Conservation (phyloP, 192 early-diverging fungal genomes). For the Mortierella claussenii region DNA sequence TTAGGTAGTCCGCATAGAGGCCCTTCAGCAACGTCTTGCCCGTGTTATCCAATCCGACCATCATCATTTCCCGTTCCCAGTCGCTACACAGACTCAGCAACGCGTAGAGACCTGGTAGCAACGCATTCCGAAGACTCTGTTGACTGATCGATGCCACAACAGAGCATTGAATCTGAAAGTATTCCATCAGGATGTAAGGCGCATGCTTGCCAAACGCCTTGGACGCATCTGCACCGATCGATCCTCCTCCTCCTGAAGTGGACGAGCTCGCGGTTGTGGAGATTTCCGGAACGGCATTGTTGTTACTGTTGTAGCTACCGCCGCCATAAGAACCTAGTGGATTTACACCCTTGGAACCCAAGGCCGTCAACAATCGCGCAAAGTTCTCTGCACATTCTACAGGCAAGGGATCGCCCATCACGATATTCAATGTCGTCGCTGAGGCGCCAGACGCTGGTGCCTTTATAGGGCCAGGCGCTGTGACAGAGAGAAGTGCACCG, state of each 20-base stretch:
- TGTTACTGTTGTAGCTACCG: not conserved
- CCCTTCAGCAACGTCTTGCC: constrained; percentile 63
- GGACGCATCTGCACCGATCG: constrained; percentile 29
- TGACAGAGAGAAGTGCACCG: constrained; percentile 24
- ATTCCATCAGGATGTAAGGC: constrained; percentile 63
- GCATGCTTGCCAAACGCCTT: constrained; percentile 61
- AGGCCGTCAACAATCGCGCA: constrained; percentile 40
- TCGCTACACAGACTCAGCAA: constrained; percentile 74
- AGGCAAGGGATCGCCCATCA: constrained; percentile 23
- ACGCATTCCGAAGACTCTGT: constrained; percentile 52
- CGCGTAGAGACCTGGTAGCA: constrained; percentile 67
- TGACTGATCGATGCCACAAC: constrained; percentile 56
- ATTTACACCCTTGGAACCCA: constrained; percentile 43
- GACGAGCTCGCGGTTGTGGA: constrained; percentile 2
- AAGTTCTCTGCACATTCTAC: constrained; percentile 48
- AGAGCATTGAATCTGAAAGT: constrained; percentile 66
- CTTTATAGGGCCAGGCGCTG: not conserved
- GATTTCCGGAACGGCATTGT: not conserved
- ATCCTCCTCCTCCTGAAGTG: constrained; percentile 7
- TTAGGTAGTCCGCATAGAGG: constrained; percentile 61
- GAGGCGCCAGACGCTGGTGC: not conserved
- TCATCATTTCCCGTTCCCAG: constrained; percentile 70
- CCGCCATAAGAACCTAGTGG: constrained; percentile 20
- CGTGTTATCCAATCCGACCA: constrained; percentile 67
- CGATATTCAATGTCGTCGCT: not conserved